Conservation (phyloP, 495 filamentous ascomycete genomes). For the Hypoxylon fragiforme region DNA sequence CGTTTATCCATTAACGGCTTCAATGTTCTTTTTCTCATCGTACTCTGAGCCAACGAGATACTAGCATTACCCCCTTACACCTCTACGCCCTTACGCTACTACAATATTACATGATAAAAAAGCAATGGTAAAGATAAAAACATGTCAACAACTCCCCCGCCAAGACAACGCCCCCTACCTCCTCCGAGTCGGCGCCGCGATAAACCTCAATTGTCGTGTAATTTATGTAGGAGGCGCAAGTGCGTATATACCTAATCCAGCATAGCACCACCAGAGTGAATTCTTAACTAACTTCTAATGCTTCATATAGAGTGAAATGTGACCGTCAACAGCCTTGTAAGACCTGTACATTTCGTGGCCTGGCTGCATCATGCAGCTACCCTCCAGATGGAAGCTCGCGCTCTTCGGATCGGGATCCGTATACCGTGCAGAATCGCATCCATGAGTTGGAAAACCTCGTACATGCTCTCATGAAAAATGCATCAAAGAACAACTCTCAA, state of each 20-base stretch:
- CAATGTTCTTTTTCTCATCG: not conserved
- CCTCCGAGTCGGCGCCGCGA: conserved; percentile 37
- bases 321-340: conserved; percentile 38
- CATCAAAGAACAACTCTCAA: conserved; percentile 7
- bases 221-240: conserved; percentile 39
- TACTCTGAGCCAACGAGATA: not conserved
- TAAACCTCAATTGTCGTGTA: conserved; percentile 43
- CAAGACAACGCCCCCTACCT: conserved; percentile 30
- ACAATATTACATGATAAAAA: not conserved
- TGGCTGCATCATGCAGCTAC: conserved; percentile 38
- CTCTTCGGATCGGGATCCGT: conserved; percentile 15
- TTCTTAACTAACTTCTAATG: not conserved
- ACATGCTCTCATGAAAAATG: conserved; percentile 29
- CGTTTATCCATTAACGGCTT: too few relatives aligned
- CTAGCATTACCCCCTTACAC: too few relatives aligned
- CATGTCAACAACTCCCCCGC: conserved; percentile 14
- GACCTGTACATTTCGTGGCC: conserved; percentile 37
- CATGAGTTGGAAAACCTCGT: conserved; percentile 37
- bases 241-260: conserved; percentile 14
- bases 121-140: not conserved
- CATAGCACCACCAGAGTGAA: not conserved
- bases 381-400: conserved; percentile 21
- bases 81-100: too few relatives aligned
- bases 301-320: conserved; percentile 33
- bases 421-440: conserved; percentile 33